A percentile compares a stretch with the other conserved stretches of the same genome.
These are phyloP conservation scores for Francoa sonchifolia DNA, from an alignment of 441 rosid genomes.

Conservation along the genomic window DNA sequence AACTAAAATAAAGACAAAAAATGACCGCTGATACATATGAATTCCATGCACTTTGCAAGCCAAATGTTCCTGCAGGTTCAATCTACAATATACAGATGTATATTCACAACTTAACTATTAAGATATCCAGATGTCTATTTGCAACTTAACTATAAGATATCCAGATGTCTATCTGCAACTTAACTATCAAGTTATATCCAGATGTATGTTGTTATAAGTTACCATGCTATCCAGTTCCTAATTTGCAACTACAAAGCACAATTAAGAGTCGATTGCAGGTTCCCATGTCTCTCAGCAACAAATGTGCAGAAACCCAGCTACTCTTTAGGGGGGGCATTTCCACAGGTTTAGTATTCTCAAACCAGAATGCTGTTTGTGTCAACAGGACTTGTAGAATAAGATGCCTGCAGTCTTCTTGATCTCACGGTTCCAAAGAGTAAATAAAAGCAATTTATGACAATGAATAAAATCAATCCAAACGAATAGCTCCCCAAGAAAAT, in stretches of 20 bases:
- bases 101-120: too few relatives aligned
- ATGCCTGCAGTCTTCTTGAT: constrained; percentile 23
- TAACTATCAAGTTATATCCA: too few relatives aligned
- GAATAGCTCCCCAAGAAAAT: constrained; percentile 4
- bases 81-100: too few relatives aligned
- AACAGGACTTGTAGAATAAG: constrained; percentile 13
- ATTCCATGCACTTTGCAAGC: background rate
- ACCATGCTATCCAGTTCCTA: constrained; percentile 13
- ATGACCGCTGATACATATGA: constrained; percentile 3
- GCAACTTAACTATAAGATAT: too few relatives aligned
- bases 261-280: background rate
- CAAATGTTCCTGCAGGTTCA: background rate
- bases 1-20: constrained; percentile 8
- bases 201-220: constrained; percentile 11
- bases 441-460: constrained; percentile 5
- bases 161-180: too few relatives aligned
- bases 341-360: too few relatives aligned
- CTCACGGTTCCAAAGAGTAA: constrained; percentile 13
- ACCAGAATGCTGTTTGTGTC: too few relatives aligned
- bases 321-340: too few relatives aligned
- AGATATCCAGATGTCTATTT: too few relatives aligned
- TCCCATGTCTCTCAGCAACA: too few relatives aligned
- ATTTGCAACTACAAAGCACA: constrained; percentile 6
- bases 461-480: constrained; percentile 8
- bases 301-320: too few relatives aligned